Percentiles rank a stretch among this genome's conserved stretches.
Evolutionary conservation across 352 stramenopile genomes (phyloP).

Genomic region (Pythium sp.): DNA sequence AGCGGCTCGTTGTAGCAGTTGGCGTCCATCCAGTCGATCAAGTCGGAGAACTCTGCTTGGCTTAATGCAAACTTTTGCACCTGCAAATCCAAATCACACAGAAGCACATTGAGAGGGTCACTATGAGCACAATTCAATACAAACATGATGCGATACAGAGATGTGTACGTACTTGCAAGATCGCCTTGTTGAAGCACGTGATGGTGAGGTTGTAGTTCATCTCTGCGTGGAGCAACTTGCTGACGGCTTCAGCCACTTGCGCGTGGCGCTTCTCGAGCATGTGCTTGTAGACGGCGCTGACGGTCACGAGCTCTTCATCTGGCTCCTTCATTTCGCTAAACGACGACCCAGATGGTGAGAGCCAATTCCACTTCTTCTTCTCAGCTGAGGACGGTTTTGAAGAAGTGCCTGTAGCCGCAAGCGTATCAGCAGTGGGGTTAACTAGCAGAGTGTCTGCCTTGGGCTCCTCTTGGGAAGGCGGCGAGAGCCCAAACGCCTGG

Average conservation of each 20-base stretch:
- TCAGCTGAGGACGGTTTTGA: neutral
- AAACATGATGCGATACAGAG: neutral
- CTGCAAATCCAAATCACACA: neutral
- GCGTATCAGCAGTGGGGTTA: no score
- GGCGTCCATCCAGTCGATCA: constrained; percentile 2
- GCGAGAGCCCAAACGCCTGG: constrained; percentile 10
- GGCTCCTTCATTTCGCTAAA: neutral
- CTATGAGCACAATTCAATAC: no score
- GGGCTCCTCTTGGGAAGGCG: neutral
- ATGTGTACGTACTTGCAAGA: neutral
- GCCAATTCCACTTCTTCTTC: constrained; percentile 1
- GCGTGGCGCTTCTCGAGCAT: constrained; percentile 3
- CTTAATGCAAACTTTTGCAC: neutral
- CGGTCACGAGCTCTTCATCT: neutral
- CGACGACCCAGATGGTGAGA: neutral
- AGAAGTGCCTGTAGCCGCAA: no score
- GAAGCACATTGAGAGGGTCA: neutral
- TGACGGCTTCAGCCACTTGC: neutral
- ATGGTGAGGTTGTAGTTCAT: constrained; percentile 1
- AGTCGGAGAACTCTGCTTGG: neutral
- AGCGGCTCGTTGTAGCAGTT: neutral
- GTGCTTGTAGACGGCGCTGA: constrained; percentile 2
- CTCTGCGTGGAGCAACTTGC: neutral
- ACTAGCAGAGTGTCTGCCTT: no score
- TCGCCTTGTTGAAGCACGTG: constrained; percentile 3